Conservation (phyloP, 164 flowering plant species). For the Magnolia officinalis region DNA sequence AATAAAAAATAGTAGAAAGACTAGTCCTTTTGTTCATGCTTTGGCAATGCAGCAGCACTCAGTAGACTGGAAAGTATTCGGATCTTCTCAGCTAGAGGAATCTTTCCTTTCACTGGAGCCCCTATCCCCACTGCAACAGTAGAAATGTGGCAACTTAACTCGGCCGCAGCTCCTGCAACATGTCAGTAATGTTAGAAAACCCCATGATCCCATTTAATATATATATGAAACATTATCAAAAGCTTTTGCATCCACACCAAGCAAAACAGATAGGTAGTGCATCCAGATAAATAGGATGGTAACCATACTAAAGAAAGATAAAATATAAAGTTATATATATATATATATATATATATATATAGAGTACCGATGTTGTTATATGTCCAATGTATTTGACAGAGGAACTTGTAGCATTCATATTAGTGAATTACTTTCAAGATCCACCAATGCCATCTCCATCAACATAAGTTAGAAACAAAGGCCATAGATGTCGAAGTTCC, state of each 20-base stretch:
- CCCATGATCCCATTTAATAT: not conserved
- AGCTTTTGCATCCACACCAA: not conserved
- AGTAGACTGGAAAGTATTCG: not conserved
- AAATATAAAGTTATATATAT: too few species aligned
- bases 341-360: too few species aligned
- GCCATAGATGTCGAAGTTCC: too few species aligned
- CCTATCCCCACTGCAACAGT: slow-evolving; percentile 59
- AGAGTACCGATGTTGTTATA: too few species aligned
- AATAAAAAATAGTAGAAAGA: not conserved
- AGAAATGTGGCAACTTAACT: slow-evolving; percentile 89
- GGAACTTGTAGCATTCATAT: too few species aligned
- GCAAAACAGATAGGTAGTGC: not conserved
- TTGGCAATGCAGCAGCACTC: too few species aligned
- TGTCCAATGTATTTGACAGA: too few species aligned
- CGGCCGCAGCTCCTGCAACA: slow-evolving; percentile 73
- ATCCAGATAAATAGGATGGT: not conserved
- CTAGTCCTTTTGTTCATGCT: not conserved
- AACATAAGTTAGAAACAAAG: too few species aligned
- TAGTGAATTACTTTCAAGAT: too few species aligned
- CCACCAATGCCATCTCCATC: too few species aligned
- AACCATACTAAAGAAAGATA: not conserved
- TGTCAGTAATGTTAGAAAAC: not conserved
- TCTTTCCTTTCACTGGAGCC: slow-evolving; percentile 8
- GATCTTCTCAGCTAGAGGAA: not conserved
- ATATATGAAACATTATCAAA: not conserved